Conservation (phyloP, 371 early-diverging fungal genomes). For the Syncephalastrum racemosum region DNA sequence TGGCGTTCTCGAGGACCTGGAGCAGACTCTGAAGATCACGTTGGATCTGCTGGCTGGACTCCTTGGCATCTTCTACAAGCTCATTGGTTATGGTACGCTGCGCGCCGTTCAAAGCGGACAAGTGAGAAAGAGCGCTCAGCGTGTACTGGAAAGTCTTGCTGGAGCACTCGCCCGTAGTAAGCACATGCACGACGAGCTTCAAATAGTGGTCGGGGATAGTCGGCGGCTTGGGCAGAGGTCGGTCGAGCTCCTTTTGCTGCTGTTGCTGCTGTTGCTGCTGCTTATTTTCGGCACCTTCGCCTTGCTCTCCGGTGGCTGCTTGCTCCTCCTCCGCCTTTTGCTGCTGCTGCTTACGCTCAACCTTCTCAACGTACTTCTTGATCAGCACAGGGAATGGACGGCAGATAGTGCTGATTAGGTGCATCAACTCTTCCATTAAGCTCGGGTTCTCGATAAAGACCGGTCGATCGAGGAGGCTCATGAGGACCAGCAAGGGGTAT, state of each 20-base stretch:
- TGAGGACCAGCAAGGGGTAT: constrained; percentile 85
- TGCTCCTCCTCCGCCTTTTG: constrained; percentile 26
- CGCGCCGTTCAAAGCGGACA: constrained; percentile 74
- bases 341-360: constrained; percentile 33
- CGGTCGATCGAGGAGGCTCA: constrained; percentile 83
- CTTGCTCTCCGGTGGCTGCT: constrained; percentile 5
- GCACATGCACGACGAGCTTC: constrained; percentile 82
- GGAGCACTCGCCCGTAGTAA: constrained; percentile 90
- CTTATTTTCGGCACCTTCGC: constrained; percentile 3
- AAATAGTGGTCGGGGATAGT: constrained; percentile 73
- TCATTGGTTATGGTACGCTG: constrained; percentile 77
- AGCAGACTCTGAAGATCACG: constrained; percentile 68
- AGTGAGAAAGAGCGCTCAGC: constrained; percentile 83
- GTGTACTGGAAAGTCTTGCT: constrained; percentile 94
- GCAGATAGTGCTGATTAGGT: constrained; percentile 75
- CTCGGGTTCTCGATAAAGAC: constrained; percentile 71
- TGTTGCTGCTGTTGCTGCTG: constrained; percentile 1
- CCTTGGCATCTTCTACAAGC: constrained; percentile 68
- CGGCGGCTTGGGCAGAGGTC: constrained; percentile 61
- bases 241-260: constrained; percentile 9
- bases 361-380: constrained; percentile 50
- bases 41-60: constrained; percentile 68
- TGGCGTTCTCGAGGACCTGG: constrained; percentile 54
- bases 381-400: constrained; percentile 66
- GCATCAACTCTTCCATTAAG: constrained; percentile 89